Percentiles rank a stretch among this genome's conserved stretches.
Conservation (phyloP, 1,139 yeast genomes). For the Sporopachydermia cereana region DNA sequence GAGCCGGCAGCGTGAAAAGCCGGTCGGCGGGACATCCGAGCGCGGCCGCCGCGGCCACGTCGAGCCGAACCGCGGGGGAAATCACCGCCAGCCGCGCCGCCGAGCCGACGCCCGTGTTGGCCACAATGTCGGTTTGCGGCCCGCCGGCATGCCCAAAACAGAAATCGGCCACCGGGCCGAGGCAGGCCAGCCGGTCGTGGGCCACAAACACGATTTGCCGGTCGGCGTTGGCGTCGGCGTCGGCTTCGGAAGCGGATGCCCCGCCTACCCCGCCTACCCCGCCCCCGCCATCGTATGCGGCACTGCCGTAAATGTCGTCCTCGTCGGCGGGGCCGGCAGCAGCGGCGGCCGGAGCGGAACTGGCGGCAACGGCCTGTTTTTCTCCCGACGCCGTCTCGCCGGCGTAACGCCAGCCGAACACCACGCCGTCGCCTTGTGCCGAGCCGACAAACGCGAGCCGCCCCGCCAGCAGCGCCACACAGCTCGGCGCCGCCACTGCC, state of each 20-base stretch:
- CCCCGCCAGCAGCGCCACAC: conserved; percentile 16
- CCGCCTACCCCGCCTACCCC: conserved; percentile 26
- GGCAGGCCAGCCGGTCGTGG: conserved; percentile 47
- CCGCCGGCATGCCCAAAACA: conserved; percentile 57
- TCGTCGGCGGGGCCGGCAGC: conserved; percentile 24
- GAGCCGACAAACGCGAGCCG: conserved; percentile 32
- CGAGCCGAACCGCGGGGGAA: conserved; percentile 60
- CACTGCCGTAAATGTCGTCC: conserved; percentile 27
- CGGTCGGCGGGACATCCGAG: conserved; percentile 24
- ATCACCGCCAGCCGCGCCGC: conserved; percentile 51
- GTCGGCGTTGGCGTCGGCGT: conserved; percentile 21
- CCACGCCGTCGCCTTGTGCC: conserved; percentile 30
- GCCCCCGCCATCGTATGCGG: conserved; percentile 22
- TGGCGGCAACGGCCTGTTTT: conserved; percentile 8
- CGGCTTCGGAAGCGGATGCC: conserved; percentile 24
- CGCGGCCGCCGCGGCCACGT: conserved; percentile 69
- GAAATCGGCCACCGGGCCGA: conserved; percentile 69
- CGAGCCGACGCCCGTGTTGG: conserved; percentile 54
- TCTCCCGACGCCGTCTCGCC: conserved; percentile 13
- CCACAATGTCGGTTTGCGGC: conserved; percentile 59
- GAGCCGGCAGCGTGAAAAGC: conserved; percentile 23
- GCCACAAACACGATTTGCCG: conserved; percentile 16
- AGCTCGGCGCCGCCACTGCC: conserved; percentile 11
- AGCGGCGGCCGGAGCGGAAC: conserved; percentile 5
- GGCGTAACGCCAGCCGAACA: conserved; percentile 25